Conservation (phyloP, 495 filamentous ascomycete species). For the Chaetomium cochliodes region DNA sequence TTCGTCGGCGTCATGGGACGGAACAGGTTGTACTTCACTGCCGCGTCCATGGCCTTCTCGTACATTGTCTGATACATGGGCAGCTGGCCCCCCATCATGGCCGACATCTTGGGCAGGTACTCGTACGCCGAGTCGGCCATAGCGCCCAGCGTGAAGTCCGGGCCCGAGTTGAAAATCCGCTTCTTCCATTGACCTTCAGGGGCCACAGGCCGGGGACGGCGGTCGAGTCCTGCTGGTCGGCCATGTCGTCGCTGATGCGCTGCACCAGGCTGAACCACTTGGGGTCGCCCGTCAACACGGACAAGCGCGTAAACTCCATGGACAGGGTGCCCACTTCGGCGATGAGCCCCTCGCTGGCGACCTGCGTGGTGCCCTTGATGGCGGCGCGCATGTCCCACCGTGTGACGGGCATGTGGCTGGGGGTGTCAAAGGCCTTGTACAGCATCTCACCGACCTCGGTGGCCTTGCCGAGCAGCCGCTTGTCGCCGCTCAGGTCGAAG, state of each 20-base stretch:
- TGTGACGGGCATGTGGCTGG: conserved; percentile 71
- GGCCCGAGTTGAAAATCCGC: conserved; percentile 31
- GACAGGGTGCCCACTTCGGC: conserved; percentile 76
- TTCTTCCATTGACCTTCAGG: conserved; percentile 35
- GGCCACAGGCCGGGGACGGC: conserved; percentile 63
- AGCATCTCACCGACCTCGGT: conserved; percentile 72
- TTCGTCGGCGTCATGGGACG: conserved; percentile 57
- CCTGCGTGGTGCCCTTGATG: conserved; percentile 64
- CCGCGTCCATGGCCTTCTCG: conserved; percentile 57
- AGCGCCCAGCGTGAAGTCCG: conserved; percentile 68
- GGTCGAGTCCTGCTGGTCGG: conserved; percentile 62
- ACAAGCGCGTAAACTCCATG: conserved; percentile 79
- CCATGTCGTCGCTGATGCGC: conserved; percentile 69
- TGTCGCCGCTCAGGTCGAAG: conserved; percentile 67
- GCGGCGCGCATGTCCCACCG: conserved; percentile 72
- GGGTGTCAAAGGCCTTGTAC: conserved; percentile 79
- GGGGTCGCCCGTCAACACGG: conserved; percentile 72
- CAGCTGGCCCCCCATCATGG: conserved; percentile 37
- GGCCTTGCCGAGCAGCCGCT: conserved; percentile 67
- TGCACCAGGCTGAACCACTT: conserved; percentile 85
- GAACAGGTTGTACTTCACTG: conserved; percentile 65
- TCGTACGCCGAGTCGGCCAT: conserved; percentile 86
- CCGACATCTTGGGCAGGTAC: conserved; percentile 73
- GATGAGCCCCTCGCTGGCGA: conserved; percentile 52
- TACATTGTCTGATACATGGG: conserved; percentile 41